Conservation (phyloP, 2,329 filamentous ascomycete genomes). For the Lachnellula suecica region DNA sequence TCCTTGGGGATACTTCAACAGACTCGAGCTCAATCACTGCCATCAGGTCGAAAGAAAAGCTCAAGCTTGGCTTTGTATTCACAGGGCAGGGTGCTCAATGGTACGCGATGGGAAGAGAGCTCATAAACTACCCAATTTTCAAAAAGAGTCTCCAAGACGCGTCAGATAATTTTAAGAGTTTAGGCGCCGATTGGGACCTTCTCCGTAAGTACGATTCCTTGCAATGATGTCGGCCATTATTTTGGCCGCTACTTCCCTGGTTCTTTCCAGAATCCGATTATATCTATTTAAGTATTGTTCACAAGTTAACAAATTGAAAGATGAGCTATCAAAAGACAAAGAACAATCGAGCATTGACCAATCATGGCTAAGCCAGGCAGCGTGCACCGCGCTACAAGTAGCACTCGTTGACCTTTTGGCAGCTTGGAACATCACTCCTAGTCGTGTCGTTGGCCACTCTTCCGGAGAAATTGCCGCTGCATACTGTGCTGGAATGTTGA, state of each 20-base stretch:
- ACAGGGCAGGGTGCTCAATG: slow-evolving; percentile 20
- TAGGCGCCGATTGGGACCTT: not conserved
- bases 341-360: not conserved
- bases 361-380: slow-evolving; percentile 33
- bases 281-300: not conserved
- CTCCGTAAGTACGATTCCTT: not conserved
- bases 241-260: no score
- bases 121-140: slow-evolving; percentile 3
- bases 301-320: not conserved
- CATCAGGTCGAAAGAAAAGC: not conserved
- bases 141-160: not conserved
- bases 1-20: not conserved
- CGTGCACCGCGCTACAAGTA: slow-evolving; percentile 46
- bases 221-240: no score
- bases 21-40: no score
- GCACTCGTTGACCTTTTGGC: slow-evolving; percentile 33
- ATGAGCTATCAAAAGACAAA: not conserved
- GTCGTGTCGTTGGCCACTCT: slow-evolving; percentile 28
- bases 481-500: slow-evolving; percentile 8
- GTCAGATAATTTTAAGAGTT: not conserved
- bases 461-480: slow-evolving; percentile 37
- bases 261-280: no score
- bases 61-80: slow-evolving; percentile 3
- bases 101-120: slow-evolving; percentile 11
- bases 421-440: slow-evolving; percentile 14